phyloP scores from a whole-genome alignment of 2,329 filamentous ascomycete species.

The Colletotrichum gigasporum region DNA sequence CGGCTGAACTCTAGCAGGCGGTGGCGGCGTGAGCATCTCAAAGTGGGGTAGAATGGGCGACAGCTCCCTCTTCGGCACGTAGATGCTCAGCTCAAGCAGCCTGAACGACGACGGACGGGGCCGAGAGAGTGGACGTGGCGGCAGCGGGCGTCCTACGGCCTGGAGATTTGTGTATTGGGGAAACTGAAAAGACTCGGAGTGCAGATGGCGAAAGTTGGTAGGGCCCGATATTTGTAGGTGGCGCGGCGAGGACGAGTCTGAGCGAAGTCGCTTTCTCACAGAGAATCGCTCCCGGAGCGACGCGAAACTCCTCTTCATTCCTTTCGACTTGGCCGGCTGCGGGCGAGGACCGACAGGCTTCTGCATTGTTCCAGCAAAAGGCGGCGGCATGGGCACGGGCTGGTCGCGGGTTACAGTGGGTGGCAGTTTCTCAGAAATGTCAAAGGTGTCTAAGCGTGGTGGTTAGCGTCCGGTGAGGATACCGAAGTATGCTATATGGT shows the following conservation, averaged over 20 bases:
- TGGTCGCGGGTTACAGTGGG: constrained; percentile 41
- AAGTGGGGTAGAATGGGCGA: constrained; percentile 68
- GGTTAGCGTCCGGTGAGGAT: constrained; percentile 17
- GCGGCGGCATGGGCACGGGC: constrained; percentile 41
- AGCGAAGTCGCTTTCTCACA: constrained; percentile 55
- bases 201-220: constrained; percentile 68
- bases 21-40: constrained; percentile 44
- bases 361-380: constrained; percentile 38
- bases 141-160: constrained; percentile 35
- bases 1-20: constrained; percentile 36
- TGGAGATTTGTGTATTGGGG: constrained; percentile 38
- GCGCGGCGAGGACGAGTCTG: constrained; percentile 54
- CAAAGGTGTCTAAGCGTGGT: constrained; percentile 34
- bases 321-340: constrained; percentile 42
- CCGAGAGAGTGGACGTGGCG: constrained; percentile 36
- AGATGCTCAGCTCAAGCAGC: constrained; percentile 67
- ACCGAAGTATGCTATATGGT: no score
- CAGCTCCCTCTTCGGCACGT: constrained; percentile 53
- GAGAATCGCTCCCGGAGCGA: constrained; percentile 52
- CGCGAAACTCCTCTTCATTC: constrained; percentile 48
- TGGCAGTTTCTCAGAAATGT: constrained; percentile 37
- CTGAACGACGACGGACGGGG: constrained; percentile 53
- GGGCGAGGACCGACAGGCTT: constrained; percentile 31
- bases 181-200: constrained; percentile 56
- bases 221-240: constrained; percentile 67